Base-by-base conservation (phyloP, 2,329 filamentous ascomycete genomes). In the Pseudocercospora macadamiae region DNA sequence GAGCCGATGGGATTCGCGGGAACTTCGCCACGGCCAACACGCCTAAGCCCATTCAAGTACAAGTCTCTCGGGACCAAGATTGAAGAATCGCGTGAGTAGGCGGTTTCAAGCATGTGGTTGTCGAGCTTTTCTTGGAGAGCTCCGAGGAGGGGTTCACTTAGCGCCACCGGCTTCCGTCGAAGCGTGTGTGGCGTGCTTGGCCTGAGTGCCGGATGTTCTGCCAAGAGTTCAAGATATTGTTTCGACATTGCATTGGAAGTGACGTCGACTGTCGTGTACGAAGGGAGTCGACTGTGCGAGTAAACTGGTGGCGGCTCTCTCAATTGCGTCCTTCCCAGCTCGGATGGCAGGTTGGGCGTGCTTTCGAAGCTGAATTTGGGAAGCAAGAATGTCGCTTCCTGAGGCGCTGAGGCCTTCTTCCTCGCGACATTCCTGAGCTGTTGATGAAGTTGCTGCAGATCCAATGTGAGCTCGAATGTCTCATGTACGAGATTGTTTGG, bases 1-100 rank as follows among this genome's bases (percentile, higher is more conserved):
- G 19, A 25, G 42, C 48, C 48, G 32, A 32, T 7, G 18, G 48
- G 48, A 23, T 36, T 19, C 18, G 21, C 9, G 16, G 39, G 39
- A 18, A 51, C 16, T 23, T 51, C 26, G n/a, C 26, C 16, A 34
- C 28, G 16, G 18, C 32, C 32, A 18, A 45, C 21, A 32, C 26
- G 28, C n/a, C 48, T 51, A 23, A 36, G 28, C 18, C 48, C 48
- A 7, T 32, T 51, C 48, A 32, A 18, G 48, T 36, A 34, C 48
- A 51, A 25, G 16, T 51, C 26, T 36, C 26, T 51, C 32, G 48
- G 26, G 26, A 51, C 32, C 25, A 32, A 36, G 26, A 36, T 36
- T 51, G 18, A 16, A 12, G n/a, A 12, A 16, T 51, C 47, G 26
- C 47, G 23, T 4, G 23, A 9, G 19, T 51, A 51, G 8, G 47